These are phyloP conservation scores for Coniochaeta hoffmannii DNA, from an alignment of 2,329 filamentous ascomycete genomes.

Conservation along the genomic window DNA sequence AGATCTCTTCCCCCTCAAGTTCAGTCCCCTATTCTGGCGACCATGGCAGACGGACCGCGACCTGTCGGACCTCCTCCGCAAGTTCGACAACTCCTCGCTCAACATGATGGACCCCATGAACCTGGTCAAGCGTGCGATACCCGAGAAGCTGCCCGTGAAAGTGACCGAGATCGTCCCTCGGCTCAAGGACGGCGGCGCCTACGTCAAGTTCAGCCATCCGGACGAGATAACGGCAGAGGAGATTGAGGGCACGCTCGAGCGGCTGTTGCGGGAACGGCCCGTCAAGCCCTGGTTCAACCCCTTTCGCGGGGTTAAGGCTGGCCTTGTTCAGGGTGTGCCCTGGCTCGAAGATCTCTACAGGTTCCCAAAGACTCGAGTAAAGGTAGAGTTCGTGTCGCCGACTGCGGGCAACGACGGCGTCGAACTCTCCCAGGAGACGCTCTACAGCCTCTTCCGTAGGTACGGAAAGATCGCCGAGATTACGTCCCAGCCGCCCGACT, in stretches of 20 bases:
- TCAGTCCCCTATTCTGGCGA: conserved; percentile 41
- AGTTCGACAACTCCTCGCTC: conserved; percentile 43
- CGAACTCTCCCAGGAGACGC: conserved; percentile 76
- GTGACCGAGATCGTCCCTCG: conserved; percentile 78
- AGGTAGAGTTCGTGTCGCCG: conserved; percentile 76
- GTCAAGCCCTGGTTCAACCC: conserved; percentile 90
- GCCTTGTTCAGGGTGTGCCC: conserved; percentile 72
- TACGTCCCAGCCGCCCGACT: conserved; percentile 71
- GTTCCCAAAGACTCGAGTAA: conserved; percentile 67
- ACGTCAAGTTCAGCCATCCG: conserved; percentile 70
- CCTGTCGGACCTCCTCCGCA: conserved; percentile 40
- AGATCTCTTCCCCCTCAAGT: conserved; percentile 80
- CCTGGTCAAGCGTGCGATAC: conserved; percentile 55
- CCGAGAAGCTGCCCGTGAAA: conserved; percentile 53
- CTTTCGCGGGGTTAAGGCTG: conserved; percentile 61
- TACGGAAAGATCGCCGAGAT: conserved; percentile 93
- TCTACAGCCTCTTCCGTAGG: conserved; percentile 80
- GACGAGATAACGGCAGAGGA: conserved; percentile 28
- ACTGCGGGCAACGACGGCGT: conserved; percentile 62
- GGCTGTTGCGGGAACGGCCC: conserved; percentile 59
- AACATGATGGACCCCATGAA: conserved; percentile 44
- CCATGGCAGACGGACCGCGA: conserved; percentile 43
- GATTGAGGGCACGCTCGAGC: conserved; percentile 45
- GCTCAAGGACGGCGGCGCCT: conserved; percentile 86
- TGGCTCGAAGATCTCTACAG: conserved; percentile 93